These are phyloP conservation scores for Leptographium flavum DNA, from an alignment of 2,329 filamentous ascomycete genomes.

Conservation along the genomic window DNA sequence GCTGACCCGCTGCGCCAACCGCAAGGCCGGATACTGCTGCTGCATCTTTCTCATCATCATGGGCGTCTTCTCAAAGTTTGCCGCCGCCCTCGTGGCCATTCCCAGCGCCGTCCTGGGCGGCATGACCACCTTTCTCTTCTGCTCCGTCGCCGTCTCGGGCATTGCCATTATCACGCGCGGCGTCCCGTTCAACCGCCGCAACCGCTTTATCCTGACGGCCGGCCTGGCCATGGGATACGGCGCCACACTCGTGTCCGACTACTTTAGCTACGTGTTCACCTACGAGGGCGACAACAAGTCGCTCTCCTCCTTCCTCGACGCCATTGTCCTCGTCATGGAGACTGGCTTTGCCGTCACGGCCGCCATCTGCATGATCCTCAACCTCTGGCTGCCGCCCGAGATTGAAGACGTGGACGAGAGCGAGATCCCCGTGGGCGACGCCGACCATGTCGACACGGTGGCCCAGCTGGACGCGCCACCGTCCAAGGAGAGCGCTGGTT, in stretches of 20 bases:
- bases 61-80: conserved; percentile 74
- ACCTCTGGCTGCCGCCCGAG: conserved; percentile 60
- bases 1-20: conserved; percentile 66
- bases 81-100: conserved; percentile 64
- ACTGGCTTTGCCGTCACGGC: conserved; percentile 66
- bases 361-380: conserved; percentile 57
- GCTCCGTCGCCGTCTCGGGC: conserved; percentile 61
- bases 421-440: conserved; percentile 4
- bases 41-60: conserved; percentile 66
- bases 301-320: conserved; percentile 60
- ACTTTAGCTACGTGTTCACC: conserved; percentile 59
- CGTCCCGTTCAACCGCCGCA: conserved; percentile 62
- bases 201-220: conserved; percentile 68
- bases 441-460: conserved; percentile 9
- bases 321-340: conserved; percentile 58
- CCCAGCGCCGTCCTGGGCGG: conserved; percentile 51
- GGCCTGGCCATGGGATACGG: conserved; percentile 60
- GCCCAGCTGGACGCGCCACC: too few relatives aligned
- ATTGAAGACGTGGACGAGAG: conserved; percentile 49
- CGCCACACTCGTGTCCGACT: conserved; percentile 50
- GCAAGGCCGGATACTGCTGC: conserved; percentile 65
- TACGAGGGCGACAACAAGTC: conserved; percentile 54
- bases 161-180: conserved; percentile 59
- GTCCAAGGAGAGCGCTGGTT: too few relatives aligned
- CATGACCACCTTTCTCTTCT: conserved; percentile 72